Base-by-base conservation (phyloP, 306 rosid genomes). In the Crotalaria pallida region DNA sequence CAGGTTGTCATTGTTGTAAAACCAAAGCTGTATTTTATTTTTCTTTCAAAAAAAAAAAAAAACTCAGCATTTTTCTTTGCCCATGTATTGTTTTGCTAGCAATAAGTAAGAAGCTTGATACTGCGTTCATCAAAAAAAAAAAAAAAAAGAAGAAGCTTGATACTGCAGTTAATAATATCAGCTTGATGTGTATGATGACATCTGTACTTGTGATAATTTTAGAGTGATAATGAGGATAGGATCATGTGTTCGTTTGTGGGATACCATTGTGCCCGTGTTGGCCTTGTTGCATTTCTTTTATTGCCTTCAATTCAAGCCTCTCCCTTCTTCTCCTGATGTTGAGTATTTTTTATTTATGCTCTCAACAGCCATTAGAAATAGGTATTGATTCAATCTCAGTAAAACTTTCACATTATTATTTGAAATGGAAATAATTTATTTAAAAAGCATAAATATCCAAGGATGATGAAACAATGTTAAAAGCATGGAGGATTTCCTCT, bases 161-260 rank as follows among this genome's bases (percentile, higher is more conserved):
- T 15, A 67, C 31, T 50, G 66, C 50, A 71, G 75, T 60, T 40
- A 58, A 58, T 48, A 66, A 65, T 41, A 31, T 79, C 62, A 59
- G 75, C 50, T 73, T 58, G 75, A 72, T 66, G 60, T 58, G 66
- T 27, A 50, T 58, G 79, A 50, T 58, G 79, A 8, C 74, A 48
- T 55, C 7, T 51, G 73, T 33, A 34, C 17, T 76, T 0, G 18
- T 40, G 52, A 51, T 47, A 19, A 69, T 61, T 53, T 59, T 58
- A 47, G 67, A 63, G 71, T 63, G 65, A 26, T 6, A 53, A 41
- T 6, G 50, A 27, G 50, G 65, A 24, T 55, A 55, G 29, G 50
- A 49, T 61, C 79, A 45, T 69, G 5, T 40, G n/a, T 58, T 59
- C 48, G 21, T 22, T 24, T 7, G 6, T 49, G n/a, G 68, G 58